phyloP scores from a whole-genome alignment of 1,139 yeast species.

The Hemisphaericaspora subhashii region DNA sequence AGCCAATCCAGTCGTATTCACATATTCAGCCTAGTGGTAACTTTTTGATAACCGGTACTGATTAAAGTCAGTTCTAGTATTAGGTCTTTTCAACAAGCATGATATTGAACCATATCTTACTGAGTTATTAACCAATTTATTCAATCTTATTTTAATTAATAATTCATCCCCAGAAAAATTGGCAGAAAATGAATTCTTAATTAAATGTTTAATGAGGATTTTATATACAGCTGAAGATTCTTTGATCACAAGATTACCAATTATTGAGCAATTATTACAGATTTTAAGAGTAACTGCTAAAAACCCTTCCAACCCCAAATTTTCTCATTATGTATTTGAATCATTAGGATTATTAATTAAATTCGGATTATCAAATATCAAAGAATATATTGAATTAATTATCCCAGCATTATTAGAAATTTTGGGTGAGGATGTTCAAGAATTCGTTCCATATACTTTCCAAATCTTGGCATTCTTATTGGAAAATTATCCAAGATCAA shows the following conservation, averaged over 20 bases:
- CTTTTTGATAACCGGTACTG: conserved; percentile 75
- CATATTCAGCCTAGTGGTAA: conserved; percentile 95
- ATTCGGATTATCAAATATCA: conserved; percentile 38
- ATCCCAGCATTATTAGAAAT: conserved; percentile 69
- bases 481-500: conserved; percentile 55
- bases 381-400: conserved; percentile 51
- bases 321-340: conserved; percentile 89
- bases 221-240: conserved; percentile 73
- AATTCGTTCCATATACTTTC: conserved; percentile 89
- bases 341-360: conserved; percentile 76
- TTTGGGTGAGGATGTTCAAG: conserved; percentile 84
- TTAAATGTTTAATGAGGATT: conserved; percentile 86
- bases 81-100: conserved; percentile 68
- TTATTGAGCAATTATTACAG: conserved; percentile 64
- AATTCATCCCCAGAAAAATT: conserved; percentile 79
- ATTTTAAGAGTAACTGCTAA: conserved; percentile 72
- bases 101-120: conserved; percentile 58
- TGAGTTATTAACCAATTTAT: conserved; percentile 62
- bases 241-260: conserved; percentile 41
- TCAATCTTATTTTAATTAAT: conserved; percentile 61
- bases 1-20: conserved; percentile 78
- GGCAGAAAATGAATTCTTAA: conserved; percentile 91
- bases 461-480: conserved; percentile 81
- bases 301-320: conserved; percentile 94
- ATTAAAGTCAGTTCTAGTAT: conserved; percentile 46